Base-by-base conservation (phyloP, 345 rosid genomes). In the Rhizophora apiculata region DNA sequence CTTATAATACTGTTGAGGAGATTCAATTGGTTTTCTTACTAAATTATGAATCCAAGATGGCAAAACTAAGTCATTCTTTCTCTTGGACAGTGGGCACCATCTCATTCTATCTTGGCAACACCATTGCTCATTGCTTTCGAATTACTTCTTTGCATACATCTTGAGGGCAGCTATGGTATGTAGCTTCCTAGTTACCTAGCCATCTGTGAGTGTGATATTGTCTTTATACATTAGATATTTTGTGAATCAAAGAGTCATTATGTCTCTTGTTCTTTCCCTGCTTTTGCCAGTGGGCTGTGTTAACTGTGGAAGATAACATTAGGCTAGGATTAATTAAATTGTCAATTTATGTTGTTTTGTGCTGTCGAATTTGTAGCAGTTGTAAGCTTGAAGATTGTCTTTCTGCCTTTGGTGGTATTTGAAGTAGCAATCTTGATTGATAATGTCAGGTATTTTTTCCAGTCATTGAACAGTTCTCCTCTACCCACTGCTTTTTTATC, bases 81-180 rank as follows among this genome's bases (percentile, higher is more conserved):
- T 80, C 59, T 64, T 86, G 72, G 72, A 81, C 90, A 93, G 98
- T 93, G 96, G 97, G 96, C 98, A 57, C 96, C 98, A 43, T 86
- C 71, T 72, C 98, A 93, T 62, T 81, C 93, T 15, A 76, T 89
- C 54, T 75, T 84, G 83, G 96, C 98, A 1, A 80, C 85, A 6
- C 97, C 98, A 1, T 79, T 90, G 79, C 85, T 93, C 80, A 82
- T 93, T 68, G 94, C 96, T 67, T 93, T 93, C 68, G 97, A 90
- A 71, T 79, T 93, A 51, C 87, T 93, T 26, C 89, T 93, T 20
- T 93, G 95, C 76, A 84, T 87, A 59, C 88, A 75, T 81, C 92
- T 93, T 27, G 85, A 87, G 74, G 76, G 82, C 65, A 75, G 72
- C 73, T 86, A 84, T 81, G 93, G 96, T 88, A 85, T 56, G 32